phyloP scores from a whole-genome alignment of 176 grass and related monocot species.

The Oryza longistaminata region DNA sequence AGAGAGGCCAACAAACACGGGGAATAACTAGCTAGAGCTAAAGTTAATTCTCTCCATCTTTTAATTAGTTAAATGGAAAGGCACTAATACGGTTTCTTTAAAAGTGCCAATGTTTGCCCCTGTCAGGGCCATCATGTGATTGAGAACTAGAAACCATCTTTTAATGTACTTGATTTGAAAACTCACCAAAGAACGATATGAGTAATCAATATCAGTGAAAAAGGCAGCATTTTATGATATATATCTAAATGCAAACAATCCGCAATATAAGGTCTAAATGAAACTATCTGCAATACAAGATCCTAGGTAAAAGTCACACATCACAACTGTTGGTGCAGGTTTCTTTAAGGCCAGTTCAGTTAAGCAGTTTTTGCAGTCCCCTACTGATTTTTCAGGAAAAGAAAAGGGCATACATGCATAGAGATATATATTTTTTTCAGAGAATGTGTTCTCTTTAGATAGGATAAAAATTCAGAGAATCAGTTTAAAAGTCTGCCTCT shows the following conservation, averaged over 20 bases:
- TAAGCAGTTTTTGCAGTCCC: background rate
- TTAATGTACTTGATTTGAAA: conserved; percentile 22
- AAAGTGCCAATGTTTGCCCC: conserved; percentile 15
- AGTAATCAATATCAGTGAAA: background rate
- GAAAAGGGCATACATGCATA: background rate
- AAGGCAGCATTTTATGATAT: conserved; percentile 12
- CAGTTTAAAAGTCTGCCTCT: background rate
- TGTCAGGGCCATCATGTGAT: conserved; percentile 35
- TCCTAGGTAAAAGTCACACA: background rate
- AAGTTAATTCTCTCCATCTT: conserved; percentile 32
- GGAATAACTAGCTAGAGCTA: conserved; percentile 32
- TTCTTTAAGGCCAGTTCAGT: background rate
- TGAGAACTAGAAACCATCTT: conserved; percentile 23
- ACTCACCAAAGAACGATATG: background rate
- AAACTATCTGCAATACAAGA: background rate
- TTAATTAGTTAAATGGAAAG: conserved; percentile 24
- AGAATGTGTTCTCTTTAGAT: background rate
- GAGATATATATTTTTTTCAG: too few species aligned
- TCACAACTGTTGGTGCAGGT: background rate
- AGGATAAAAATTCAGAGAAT: background rate
- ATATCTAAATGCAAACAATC: background rate
- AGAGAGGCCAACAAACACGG: conserved; percentile 37
- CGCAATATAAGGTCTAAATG: background rate
- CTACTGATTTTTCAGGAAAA: background rate
- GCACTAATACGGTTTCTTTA: conserved; percentile 22